Evolutionary conservation across 148 eudicot genomes (phyloP), one percentile per base, ranked within the genome.

Genomic region (Rhododendron ferrugineum): DNA sequence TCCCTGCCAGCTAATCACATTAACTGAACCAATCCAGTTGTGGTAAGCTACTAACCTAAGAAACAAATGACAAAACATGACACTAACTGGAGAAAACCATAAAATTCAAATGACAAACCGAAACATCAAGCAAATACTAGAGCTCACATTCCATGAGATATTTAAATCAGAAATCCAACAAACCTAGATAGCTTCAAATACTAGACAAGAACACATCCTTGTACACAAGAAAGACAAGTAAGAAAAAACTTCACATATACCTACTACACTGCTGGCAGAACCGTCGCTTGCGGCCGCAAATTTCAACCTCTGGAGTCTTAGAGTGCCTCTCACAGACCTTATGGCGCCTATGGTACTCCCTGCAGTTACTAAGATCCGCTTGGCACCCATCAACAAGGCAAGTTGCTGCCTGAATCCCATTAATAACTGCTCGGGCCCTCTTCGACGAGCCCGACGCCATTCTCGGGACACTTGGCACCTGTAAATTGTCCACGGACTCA

Each of bases 201-300:
- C 8, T 11, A 70, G 75, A 70, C 14, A 70, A 30, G 75, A 30
- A 70, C 18, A 30, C 37, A 70, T 70, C 75, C 75, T 70, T 32
- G 8, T 15, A 30, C 75, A 70, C 20, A 70, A 23, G 52, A 58
- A 37, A 37, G 9, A 66, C 56, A 28, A 66, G n/a, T 46, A 56
- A 3, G 77, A 28, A 11, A 40, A 36, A n/a, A 28, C 26, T 50
- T n/a, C 8, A 42, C 2, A 52, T 47, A 81, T 42, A 93, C 96
- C 94, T 92, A 90, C 96, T 93, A 84, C 96, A 93, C 86, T 93
- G 96, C 89, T 93, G 96, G 81, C 94, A 93, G 83, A 93, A 93
- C 16, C 96, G 91, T 84, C 92, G 93, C 83, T 90, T 91, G 52
- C 82, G 85, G 52, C 96, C 93, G 2, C 89, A 85, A 75, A 93